Percentiles rank a stretch among this genome's conserved stretches.
phyloP scores from a whole-genome alignment of 2,329 filamentous ascomycete species.

The Penicillium sp. region DNA sequence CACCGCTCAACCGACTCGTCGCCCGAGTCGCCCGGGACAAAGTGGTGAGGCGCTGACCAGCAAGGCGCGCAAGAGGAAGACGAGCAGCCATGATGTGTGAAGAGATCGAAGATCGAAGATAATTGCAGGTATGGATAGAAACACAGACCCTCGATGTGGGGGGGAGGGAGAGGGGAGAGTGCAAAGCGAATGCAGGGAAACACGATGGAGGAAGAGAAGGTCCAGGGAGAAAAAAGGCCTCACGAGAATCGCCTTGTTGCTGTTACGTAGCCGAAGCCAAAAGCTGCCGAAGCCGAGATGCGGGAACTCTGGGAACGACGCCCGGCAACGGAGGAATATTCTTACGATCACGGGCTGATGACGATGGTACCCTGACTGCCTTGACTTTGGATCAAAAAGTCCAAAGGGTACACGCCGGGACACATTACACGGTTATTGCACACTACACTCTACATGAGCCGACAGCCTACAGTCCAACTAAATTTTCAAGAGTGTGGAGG shows the following conservation, averaged over 20 bases:
- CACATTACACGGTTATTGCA: no score
- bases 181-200: neutral
- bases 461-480: no score
- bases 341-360: constrained; percentile 18
- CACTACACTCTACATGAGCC: no score
- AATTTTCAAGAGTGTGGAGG: no score
- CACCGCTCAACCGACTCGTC: constrained; percentile 18
- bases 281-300: constrained; percentile 17
- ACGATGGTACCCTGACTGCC: neutral
- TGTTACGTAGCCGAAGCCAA: constrained; percentile 22
- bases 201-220: neutral
- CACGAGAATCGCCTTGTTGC: constrained; percentile 10
- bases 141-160: neutral
- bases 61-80: constrained; percentile 32
- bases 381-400: no score
- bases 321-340: constrained; percentile 31
- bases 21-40: constrained; percentile 25
- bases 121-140: neutral
- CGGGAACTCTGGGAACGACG: constrained; percentile 11
- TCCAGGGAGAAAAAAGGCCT: constrained; percentile 1
- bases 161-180: neutral
- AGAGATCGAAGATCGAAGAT: constrained; percentile 3
- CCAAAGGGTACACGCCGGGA: no score
- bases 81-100: constrained; percentile 34
- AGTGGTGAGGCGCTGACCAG: constrained; percentile 28